These are phyloP conservation scores for Sesbania bispinosa DNA, from an alignment of 306 rosid genomes.

Conservation along the genomic window DNA sequence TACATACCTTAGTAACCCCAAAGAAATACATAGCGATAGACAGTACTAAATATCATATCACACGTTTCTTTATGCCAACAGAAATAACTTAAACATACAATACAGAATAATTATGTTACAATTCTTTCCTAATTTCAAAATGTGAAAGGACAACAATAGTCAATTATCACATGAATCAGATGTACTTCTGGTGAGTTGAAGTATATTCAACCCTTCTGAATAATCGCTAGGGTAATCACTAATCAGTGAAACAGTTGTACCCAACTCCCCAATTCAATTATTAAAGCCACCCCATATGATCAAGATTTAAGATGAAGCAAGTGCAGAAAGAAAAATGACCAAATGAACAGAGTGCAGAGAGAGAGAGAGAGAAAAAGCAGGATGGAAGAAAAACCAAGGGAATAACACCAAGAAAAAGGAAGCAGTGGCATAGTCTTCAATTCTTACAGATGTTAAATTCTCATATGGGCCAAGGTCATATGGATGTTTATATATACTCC, in stretches of 20 bases:
- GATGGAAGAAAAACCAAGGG: neutral
- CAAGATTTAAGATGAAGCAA: conserved; percentile 20
- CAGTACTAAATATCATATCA: neutral
- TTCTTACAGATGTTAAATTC: conserved; percentile 72
- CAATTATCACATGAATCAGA: neutral
- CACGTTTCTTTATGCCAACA: conserved; percentile 12
- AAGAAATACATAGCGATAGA: neutral
- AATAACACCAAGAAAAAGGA: conserved; percentile 13
- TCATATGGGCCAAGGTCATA: conserved; percentile 89
- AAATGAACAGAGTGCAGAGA: neutral
- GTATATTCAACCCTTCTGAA: neutral
- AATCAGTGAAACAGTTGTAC: neutral
- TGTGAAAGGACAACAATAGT: neutral
- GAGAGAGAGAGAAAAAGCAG: neutral
- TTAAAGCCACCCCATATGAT: conserved; percentile 11
- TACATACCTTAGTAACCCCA: neutral
- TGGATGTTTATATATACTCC: conserved; percentile 81
- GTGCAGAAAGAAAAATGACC: neutral
- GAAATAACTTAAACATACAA: neutral
- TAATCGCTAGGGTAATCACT: neutral
- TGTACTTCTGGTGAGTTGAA: neutral
- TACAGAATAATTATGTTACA: neutral
- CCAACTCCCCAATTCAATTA: conserved; percentile 8
- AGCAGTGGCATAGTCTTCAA: neutral
- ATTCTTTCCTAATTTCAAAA: neutral